Conservation (phyloP, 176 grass and related monocot genomes). For the Juncus inflexus region DNA sequence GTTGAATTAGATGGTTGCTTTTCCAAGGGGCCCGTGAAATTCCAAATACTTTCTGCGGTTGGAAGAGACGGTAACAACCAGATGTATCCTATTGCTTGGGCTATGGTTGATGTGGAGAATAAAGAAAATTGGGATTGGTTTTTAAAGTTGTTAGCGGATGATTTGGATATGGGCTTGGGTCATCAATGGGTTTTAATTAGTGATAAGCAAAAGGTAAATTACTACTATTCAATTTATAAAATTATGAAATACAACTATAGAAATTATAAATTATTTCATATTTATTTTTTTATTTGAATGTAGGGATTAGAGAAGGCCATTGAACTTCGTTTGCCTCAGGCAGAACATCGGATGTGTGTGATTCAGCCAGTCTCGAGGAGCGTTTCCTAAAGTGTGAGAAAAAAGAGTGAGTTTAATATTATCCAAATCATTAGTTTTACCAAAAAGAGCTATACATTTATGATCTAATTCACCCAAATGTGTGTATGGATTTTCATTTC, state of each 20-base stretch:
- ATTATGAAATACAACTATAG: neutral
- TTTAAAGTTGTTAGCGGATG: neutral
- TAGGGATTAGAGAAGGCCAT: conserved; percentile 1
- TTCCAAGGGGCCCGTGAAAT: neutral
- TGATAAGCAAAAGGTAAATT: neutral
- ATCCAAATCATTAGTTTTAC: no score
- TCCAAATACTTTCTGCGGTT: neutral
- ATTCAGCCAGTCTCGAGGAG: no score
- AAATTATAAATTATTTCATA: neutral
- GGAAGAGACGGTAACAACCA: neutral
- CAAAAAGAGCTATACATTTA: no score
- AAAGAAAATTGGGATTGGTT: neutral
- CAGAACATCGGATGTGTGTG: neutral
- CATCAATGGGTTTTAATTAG: neutral
- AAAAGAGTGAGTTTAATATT: no score
- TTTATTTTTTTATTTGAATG: neutral
- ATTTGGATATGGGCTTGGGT: neutral
- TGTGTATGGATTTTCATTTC: no score
- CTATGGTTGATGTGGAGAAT: neutral
- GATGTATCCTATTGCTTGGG: neutral
- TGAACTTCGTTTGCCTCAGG: neutral
- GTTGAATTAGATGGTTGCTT: neutral
- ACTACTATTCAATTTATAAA: neutral
- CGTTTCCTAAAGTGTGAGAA: no score
- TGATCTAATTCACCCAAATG: no score